Conservation (phyloP, 495 filamentous ascomycete genomes). For the Glutinoglossum americanum region DNA sequence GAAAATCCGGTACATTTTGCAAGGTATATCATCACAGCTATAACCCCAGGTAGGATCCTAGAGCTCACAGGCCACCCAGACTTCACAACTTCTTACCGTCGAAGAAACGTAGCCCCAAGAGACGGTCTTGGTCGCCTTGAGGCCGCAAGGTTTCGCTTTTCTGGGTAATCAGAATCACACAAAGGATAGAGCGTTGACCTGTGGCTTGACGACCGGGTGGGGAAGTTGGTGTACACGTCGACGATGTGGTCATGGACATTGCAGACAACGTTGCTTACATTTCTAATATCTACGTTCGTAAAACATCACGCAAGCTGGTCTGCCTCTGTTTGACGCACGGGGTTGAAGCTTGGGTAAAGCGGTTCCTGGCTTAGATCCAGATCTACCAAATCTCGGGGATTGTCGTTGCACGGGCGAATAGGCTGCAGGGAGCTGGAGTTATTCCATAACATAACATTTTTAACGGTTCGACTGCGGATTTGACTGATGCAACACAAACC, state of each 20-base stretch:
- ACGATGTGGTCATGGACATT: background rate
- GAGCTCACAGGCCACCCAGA: conserved; percentile 22
- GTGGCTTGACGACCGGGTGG: background rate
- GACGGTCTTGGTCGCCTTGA: conserved; percentile 74
- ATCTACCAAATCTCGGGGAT: background rate
- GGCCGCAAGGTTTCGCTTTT: conserved; percentile 68
- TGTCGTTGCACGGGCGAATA: background rate
- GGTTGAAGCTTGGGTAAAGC: background rate
- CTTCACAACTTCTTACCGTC: conserved; percentile 83
- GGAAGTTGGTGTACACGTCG: background rate
- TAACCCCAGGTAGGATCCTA: background rate
- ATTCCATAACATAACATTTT: background rate
- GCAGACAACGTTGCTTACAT: background rate
- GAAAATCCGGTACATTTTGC: conserved; percentile 64
- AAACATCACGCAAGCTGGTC: background rate
- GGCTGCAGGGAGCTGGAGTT: background rate
- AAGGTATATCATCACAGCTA: conserved; percentile 27
- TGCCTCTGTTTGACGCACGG: background rate
- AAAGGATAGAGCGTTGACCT: background rate
- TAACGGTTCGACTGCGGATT: background rate
- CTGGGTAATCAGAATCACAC: conserved; percentile 19
- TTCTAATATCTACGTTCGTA: background rate
- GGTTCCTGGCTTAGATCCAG: background rate
- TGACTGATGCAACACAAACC: background rate
- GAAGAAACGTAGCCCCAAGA: conserved; percentile 83